These are phyloP conservation scores for Hymenoscyphus scutula DNA, from an alignment of 2,329 filamentous ascomycete species.

Conservation along the genomic window DNA sequence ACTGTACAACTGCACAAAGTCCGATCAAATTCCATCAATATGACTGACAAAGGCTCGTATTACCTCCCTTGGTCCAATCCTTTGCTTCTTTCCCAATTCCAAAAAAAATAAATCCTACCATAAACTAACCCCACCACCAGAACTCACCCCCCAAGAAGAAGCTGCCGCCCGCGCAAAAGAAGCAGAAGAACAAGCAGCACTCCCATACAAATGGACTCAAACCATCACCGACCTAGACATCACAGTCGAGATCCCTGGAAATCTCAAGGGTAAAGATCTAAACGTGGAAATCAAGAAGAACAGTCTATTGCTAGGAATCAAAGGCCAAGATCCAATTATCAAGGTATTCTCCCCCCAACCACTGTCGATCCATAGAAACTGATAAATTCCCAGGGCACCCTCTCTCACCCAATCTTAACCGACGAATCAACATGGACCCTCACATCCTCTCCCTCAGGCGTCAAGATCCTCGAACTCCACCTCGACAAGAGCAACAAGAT, in stretches of 20 bases:
- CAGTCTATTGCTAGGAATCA: constrained; percentile 75
- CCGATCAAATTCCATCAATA: background rate
- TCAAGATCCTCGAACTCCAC: constrained; percentile 79
- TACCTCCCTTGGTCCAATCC: background rate
- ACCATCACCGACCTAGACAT: constrained; percentile 86
- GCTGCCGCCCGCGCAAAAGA: constrained; percentile 67
- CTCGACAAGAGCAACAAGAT: constrained; percentile 96
- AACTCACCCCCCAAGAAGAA: constrained; percentile 48
- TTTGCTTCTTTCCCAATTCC: background rate
- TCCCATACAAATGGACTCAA: constrained; percentile 98
- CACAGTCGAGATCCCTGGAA: constrained; percentile 72
- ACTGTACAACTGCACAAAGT: background rate
- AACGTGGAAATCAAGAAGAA: constrained; percentile 79
- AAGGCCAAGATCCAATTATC: constrained; percentile 83
- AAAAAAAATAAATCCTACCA: background rate
- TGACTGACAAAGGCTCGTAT: constrained; percentile 11
- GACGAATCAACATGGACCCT: constrained; percentile 97
- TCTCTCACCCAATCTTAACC: constrained; percentile 73
- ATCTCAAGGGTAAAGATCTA: constrained; percentile 80
- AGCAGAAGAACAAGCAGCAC: constrained; percentile 78
- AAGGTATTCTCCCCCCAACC: constrained; percentile 52
- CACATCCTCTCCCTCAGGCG: constrained; percentile 55
- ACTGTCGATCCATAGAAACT: background rate
- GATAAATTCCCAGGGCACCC: constrained; percentile 63
- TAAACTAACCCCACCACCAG: constrained; percentile 18